Evolutionary conservation across 2,329 filamentous ascomycete species (phyloP).

Genomic region (Talaromyces atroroseus): DNA sequence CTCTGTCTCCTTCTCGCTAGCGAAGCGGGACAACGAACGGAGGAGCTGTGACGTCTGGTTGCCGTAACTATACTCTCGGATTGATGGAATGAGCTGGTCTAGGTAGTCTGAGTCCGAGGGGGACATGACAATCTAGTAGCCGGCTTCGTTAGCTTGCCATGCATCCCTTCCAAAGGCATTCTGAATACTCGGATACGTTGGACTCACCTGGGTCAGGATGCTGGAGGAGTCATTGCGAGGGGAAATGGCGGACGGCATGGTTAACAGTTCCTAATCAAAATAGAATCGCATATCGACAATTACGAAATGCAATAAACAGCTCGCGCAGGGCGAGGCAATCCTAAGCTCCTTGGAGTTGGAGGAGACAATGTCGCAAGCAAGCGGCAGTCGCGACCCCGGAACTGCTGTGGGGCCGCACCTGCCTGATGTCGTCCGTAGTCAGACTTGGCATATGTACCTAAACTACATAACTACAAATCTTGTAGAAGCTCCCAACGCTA

Average conservation of each 20-base stretch:
- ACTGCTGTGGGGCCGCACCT: constrained; percentile 3
- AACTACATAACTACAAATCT: too few species aligned
- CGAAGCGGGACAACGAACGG: constrained; percentile 73
- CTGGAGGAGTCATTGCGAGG: constrained; percentile 33
- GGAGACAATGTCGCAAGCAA: too few species aligned
- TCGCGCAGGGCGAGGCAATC: too few species aligned
- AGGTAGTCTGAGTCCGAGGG: constrained; percentile 90
- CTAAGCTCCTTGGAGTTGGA: neutral
- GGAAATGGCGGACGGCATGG: constrained; percentile 32
- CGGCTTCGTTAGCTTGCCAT: constrained; percentile 12
- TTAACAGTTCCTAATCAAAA: neutral
- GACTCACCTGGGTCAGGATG: constrained; percentile 36
- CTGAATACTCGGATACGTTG: neutral
- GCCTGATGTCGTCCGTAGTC: neutral
- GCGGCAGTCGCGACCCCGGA: constrained; percentile 4
- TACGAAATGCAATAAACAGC: neutral
- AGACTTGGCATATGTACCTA: too few species aligned
- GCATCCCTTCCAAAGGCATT: too few species aligned
- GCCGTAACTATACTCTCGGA: constrained; percentile 79
- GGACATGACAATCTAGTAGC: constrained; percentile 75
- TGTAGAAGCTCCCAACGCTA: too few species aligned
- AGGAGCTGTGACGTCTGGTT: constrained; percentile 68
- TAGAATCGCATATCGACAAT: neutral
- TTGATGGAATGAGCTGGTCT: constrained; percentile 87
- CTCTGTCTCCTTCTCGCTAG: constrained; percentile 78